A percentile compares a stretch with the other conserved stretches of the same genome.
Evolutionary conservation across 2,329 filamentous ascomycete species (phyloP).

Genomic region (Cladophialophora yegresii): DNA sequence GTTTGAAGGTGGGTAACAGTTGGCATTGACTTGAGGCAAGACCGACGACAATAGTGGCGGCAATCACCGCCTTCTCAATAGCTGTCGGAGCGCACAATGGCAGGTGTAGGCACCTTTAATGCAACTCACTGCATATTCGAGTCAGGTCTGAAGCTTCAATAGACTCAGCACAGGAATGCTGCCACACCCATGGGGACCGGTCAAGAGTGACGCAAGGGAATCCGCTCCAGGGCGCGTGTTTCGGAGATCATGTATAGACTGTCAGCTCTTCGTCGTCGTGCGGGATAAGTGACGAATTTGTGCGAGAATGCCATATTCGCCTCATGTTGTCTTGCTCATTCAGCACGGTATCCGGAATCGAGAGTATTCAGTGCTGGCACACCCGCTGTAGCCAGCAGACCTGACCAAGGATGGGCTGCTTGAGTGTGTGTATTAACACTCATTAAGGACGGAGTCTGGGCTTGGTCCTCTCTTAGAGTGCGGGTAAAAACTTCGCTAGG

Average conservation of each 20-base stretch:
- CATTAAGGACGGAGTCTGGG: not conserved
- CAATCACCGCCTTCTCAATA: not conserved
- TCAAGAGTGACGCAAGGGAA: not conserved
- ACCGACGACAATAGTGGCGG: not conserved
- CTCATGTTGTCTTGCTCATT: not conserved
- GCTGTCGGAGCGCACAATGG: not conserved
- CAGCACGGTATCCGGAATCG: not conserved
- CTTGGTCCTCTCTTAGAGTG: not conserved
- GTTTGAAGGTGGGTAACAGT: not conserved
- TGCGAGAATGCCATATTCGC: not conserved
- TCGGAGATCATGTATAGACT: not conserved
- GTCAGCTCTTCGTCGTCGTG: not conserved
- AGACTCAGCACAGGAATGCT: not conserved
- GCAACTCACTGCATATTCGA: not conserved
- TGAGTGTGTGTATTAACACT: not conserved
- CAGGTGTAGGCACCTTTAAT: not conserved
- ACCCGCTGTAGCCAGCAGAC: not conserved
- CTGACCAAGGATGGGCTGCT: not conserved
- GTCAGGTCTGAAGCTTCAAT: not conserved
- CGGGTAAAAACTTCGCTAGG: not conserved
- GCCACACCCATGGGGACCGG: constrained; percentile 1
- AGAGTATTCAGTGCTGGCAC: not conserved
- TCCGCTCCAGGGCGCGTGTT: not conserved
- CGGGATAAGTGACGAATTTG: not conserved
- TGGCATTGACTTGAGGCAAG: not conserved